Evolutionary conservation across 352 stramenopile genomes (phyloP).

Genomic region (Albugo laibachii): DNA sequence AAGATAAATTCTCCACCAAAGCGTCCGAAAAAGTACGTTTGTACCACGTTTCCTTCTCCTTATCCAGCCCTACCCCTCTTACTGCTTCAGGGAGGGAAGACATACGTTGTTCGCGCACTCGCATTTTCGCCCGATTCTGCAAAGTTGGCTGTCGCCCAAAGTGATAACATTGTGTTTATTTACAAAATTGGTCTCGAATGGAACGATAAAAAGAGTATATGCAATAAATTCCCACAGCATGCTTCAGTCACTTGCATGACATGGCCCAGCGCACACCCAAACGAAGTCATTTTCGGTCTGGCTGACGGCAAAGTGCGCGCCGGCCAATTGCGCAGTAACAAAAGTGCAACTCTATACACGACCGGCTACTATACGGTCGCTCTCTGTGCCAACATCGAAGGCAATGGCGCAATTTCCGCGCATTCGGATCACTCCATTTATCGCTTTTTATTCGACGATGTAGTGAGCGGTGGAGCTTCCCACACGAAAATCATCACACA

Average conservation of each 20-base stretch:
- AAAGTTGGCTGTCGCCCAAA: slow-evolving; percentile 90
- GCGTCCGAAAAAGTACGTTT: slow-evolving; percentile 69
- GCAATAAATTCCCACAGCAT: slow-evolving; percentile 86
- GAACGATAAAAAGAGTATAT: slow-evolving; percentile 92
- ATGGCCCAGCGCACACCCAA: slow-evolving; percentile 80
- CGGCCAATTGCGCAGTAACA: slow-evolving; percentile 86
- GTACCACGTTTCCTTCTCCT: not conserved
- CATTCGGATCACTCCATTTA: slow-evolving; percentile 88
- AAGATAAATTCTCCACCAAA: slow-evolving; percentile 93
- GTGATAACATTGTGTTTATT: slow-evolving; percentile 93
- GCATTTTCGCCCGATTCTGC: slow-evolving; percentile 85
- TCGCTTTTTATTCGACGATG: slow-evolving; percentile 82
- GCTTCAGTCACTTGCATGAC: slow-evolving; percentile 73
- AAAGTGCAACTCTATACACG: slow-evolving; percentile 77
- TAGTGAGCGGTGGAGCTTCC: slow-evolving; percentile 34
- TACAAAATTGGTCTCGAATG: slow-evolving; percentile 90
- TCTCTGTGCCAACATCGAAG: slow-evolving; percentile 75
- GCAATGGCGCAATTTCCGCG: slow-evolving; percentile 72
- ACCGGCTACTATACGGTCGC: slow-evolving; percentile 65
- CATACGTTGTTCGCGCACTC: slow-evolving; percentile 84
- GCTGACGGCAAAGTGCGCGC: slow-evolving; percentile 88
- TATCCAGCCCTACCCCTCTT: not conserved
- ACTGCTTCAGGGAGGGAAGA: slow-evolving; percentile 60
- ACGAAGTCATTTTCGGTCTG: slow-evolving; percentile 88
- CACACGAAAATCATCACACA: slow-evolving; percentile 81